Percentiles rank a stretch among this genome's conserved stretches.
phyloP scores from a whole-genome alignment of 139 green algal species.

The Diplosphaera chodatii region DNA sequence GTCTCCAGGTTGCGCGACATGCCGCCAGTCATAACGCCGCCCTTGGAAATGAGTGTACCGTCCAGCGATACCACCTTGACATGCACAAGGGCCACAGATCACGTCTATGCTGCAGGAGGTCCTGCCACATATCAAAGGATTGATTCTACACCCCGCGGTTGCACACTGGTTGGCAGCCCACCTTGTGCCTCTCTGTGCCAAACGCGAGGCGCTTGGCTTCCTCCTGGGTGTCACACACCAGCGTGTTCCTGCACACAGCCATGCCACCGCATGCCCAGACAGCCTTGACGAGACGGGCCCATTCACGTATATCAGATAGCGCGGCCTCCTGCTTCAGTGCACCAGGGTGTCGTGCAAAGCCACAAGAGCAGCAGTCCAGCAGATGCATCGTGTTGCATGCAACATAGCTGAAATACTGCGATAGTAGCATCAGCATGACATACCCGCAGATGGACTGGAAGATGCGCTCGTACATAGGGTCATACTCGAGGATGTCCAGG shows the following conservation, averaged over 20 bases:
- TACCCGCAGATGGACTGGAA: slow-evolving; percentile 68
- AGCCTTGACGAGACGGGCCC: no score
- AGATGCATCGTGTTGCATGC: no score
- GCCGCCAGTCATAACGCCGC: slow-evolving; percentile 76
- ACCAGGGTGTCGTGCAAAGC: no score
- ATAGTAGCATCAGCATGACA: slow-evolving; percentile 1
- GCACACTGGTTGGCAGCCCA: no score
- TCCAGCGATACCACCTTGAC: slow-evolving; percentile 62
- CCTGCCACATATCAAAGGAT: no score
- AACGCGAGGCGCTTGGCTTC: slow-evolving; percentile 74
- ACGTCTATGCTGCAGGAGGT: no score
- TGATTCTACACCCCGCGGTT: no score
- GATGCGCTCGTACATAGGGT: slow-evolving; percentile 52
- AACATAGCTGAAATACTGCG: background rate
- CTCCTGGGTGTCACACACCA: slow-evolving; percentile 83
- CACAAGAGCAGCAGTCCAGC: no score
- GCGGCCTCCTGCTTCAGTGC: no score
- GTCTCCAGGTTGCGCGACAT: slow-evolving; percentile 33
- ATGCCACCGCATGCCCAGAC: background rate
- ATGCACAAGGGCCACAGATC: no score
- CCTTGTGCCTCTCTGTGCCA: slow-evolving; percentile 51
- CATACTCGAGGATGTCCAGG: slow-evolving; percentile 76
- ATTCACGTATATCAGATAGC: no score
- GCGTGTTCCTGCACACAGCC: slow-evolving; percentile 57
- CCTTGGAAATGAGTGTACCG: slow-evolving; percentile 83